Evolutionary conservation across 345 rosid species (phyloP).

Genomic region (Gossypium longicalyx): DNA sequence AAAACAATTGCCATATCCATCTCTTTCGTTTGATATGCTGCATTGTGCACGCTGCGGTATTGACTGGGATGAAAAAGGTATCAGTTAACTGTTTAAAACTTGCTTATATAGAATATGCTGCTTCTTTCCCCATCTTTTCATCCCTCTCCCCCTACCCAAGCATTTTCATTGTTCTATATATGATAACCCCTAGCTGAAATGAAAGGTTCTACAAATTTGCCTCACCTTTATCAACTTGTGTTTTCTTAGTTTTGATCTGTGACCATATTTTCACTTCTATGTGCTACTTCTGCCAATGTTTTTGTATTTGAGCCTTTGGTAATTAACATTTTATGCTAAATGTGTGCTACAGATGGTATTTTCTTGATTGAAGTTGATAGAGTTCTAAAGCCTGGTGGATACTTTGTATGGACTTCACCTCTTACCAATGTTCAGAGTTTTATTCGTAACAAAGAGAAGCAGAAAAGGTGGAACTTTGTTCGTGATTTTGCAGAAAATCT

Average conservation of each 20-base stretch:
- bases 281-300: not conserved
- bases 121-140: not conserved
- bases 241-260: not conserved
- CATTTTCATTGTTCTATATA: not conserved
- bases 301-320: not conserved
- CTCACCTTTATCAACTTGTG: not conserved
- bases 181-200: not conserved
- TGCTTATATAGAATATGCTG: not conserved
- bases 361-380: slow-evolving; percentile 90
- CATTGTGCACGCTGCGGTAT: slow-evolving; percentile 90
- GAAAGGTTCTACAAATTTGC: not conserved
- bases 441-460: slow-evolving; percentile 55
- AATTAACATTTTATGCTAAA: not conserved
- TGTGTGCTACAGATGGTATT: slow-evolving; percentile 60
- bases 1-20: slow-evolving; percentile 85
- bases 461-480: slow-evolving; percentile 71
- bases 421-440: slow-evolving; percentile 60
- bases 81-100: not conserved
- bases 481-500: slow-evolving; percentile 66
- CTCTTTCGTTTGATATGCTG: slow-evolving; percentile 96
- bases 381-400: slow-evolving; percentile 94
- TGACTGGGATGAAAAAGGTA: slow-evolving; percentile 99
- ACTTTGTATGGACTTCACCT: slow-evolving; percentile 98
- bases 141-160: not conserved
- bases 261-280: not conserved